phyloP scores from a whole-genome alignment of 441 rosid genomes.

The Dalechampia spathulata region DNA sequence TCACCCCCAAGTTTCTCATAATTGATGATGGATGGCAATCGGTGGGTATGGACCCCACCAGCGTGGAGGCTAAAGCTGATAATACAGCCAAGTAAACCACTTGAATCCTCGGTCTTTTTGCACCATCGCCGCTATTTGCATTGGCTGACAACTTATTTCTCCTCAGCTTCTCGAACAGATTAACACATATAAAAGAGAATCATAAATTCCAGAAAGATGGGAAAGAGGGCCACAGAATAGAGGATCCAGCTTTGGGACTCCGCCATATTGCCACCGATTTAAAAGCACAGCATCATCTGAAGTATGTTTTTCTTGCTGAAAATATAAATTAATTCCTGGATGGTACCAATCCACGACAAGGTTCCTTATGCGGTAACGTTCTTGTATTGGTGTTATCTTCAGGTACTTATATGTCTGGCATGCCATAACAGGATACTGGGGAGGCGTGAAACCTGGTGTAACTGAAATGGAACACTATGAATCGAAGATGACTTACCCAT shows the following conservation, averaged over 20 bases:
- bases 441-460: constrained; percentile 45
- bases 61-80: constrained; percentile 38
- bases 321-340: neutral
- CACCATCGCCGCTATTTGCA: neutral
- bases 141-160: neutral
- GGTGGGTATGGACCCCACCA: constrained; percentile 49
- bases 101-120: neutral
- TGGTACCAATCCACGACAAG: neutral
- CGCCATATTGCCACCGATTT: constrained; percentile 34
- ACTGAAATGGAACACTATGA: constrained; percentile 51
- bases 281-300: constrained; percentile 37
- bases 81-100: constrained; percentile 56
- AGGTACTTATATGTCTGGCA: constrained; percentile 64
- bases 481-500: constrained; percentile 45
- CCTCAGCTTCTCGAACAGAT: constrained; percentile 49
- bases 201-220: constrained; percentile 59
- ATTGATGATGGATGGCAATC: constrained; percentile 71
- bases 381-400: neutral
- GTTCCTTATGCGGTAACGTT: neutral
- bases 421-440: constrained; percentile 76
- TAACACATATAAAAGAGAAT: constrained; percentile 51
- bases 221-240: constrained; percentile 40
- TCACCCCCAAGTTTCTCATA: constrained; percentile 50
- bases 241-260: constrained; percentile 50
- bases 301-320: constrained; percentile 11